These are phyloP conservation scores for Claviceps quebecensis DNA, from an alignment of 2,329 filamentous ascomycete species.

Conservation along the genomic window DNA sequence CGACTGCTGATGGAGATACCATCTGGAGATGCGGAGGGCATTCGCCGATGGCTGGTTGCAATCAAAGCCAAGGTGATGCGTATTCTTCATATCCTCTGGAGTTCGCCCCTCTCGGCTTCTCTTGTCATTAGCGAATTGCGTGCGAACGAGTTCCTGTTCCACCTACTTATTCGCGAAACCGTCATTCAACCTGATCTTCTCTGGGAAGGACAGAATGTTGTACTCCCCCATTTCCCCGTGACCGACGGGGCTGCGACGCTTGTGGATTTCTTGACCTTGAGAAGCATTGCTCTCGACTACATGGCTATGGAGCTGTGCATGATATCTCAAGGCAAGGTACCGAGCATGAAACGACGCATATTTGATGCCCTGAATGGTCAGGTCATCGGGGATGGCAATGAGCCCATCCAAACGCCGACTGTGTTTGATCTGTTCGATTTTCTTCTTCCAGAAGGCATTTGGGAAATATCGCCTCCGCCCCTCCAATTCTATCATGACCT, in stretches of 20 bases:
- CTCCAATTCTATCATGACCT: constrained; percentile 50
- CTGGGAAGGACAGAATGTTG: constrained; percentile 59
- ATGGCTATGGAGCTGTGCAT: constrained; percentile 72
- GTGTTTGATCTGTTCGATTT: constrained; percentile 94
- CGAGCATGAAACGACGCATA: constrained; percentile 54
- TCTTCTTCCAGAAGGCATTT: constrained; percentile 40
- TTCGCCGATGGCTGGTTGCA: constrained; percentile 54
- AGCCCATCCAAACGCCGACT: constrained; percentile 53
- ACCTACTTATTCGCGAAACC: constrained; percentile 56
- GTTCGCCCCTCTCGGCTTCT: constrained; percentile 60
- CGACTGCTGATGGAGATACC: constrained; percentile 57
- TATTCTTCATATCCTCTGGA: constrained; percentile 72
- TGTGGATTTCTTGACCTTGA: constrained; percentile 62
- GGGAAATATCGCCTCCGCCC: constrained; percentile 35
- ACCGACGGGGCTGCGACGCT: constrained; percentile 54
- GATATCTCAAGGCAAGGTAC: constrained; percentile 55
- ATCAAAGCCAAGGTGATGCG: constrained; percentile 56
- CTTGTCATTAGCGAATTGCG: constrained; percentile 70
- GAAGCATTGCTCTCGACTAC: constrained; percentile 72
- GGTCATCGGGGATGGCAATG: constrained; percentile 50
- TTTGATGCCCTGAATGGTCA: constrained; percentile 67
- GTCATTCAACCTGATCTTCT: constrained; percentile 53
- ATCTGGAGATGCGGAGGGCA: constrained; percentile 43
- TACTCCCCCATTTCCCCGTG: constrained; percentile 52
- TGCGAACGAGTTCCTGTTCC: constrained; percentile 64